phyloP scores from a whole-genome alignment of 176 grass and related monocot species.

The Triticum turgidum region DNA sequence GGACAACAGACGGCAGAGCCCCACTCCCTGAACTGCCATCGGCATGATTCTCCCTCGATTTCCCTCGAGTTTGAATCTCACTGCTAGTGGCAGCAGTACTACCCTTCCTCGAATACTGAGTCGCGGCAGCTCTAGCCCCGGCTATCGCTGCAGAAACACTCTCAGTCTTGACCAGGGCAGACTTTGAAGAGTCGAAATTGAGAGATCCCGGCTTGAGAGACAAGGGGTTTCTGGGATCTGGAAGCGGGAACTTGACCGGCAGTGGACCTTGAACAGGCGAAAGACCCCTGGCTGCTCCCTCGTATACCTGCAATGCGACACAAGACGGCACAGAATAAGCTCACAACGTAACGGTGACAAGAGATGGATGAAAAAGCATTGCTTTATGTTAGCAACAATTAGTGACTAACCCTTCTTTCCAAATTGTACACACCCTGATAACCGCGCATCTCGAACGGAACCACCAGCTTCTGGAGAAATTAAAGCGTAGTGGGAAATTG shows the following conservation, averaged over 20 bases:
- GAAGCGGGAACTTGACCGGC: slow-evolving; percentile 82
- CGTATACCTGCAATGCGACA: slow-evolving; percentile 45
- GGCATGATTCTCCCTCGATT: neutral
- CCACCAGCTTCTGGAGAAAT: slow-evolving; percentile 58
- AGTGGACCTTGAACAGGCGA: slow-evolving; percentile 57
- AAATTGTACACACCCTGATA: slow-evolving; percentile 85
- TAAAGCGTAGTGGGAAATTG: neutral
- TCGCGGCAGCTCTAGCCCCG: slow-evolving; percentile 60
- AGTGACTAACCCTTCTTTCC: slow-evolving; percentile 53
- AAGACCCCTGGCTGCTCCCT: slow-evolving; percentile 76
- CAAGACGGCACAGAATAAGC: neutral
- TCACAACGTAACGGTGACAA: neutral
- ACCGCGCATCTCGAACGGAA: slow-evolving; percentile 92
- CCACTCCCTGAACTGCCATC: slow-evolving; percentile 12
- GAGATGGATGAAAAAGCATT: neutral
- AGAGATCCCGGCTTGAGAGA: slow-evolving; percentile 67
- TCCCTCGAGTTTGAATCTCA: slow-evolving; percentile 5
- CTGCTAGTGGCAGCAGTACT: neutral
- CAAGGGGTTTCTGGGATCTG: slow-evolving; percentile 46
- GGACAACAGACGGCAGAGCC: neutral
- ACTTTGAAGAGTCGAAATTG: slow-evolving; percentile 24
- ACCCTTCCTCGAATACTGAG: slow-evolving; percentile 63
- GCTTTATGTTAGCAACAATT: neutral
- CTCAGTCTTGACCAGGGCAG: slow-evolving; percentile 28
- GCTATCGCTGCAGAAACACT: slow-evolving; percentile 69